Conservation (phyloP, 192 early-diverging fungal genomes). For the Funneliformis mosseae region DNA sequence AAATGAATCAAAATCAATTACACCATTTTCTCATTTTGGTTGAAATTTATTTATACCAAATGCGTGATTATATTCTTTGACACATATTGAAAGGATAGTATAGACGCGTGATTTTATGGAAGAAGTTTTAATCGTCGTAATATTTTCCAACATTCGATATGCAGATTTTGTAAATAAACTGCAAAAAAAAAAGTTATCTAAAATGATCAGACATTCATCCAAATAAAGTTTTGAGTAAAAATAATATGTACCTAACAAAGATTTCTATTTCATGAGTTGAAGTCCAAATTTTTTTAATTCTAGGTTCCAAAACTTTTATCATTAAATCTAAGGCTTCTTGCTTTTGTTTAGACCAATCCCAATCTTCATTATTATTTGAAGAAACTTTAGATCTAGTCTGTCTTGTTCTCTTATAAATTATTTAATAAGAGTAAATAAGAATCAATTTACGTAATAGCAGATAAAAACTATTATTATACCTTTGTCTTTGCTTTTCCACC, state of each 20-base stretch:
- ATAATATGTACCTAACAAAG: constrained; percentile 55
- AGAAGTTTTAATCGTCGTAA: constrained; percentile 62
- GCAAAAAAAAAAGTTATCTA: not conserved
- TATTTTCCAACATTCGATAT: constrained; percentile 82
- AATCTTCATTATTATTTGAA: constrained; percentile 40
- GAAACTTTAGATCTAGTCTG: constrained; percentile 47
- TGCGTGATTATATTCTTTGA: constrained; percentile 76
- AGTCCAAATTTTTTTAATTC: constrained; percentile 72
- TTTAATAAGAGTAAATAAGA: not conserved
- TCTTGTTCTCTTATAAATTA: constrained; percentile 38
- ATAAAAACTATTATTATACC: not conserved
- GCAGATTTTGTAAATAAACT: constrained; percentile 76
- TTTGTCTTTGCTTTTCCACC: not conserved
- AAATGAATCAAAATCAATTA: not conserved
- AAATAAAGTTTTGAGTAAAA: not conserved
- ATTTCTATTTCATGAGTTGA: constrained; percentile 69
- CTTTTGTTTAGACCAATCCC: constrained; percentile 65
- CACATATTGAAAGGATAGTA: constrained; percentile 72
- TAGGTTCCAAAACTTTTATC: constrained; percentile 54
- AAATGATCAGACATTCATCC: not conserved
- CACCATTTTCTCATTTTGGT: not conserved
- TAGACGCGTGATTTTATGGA: constrained; percentile 63
- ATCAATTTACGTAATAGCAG: not conserved
- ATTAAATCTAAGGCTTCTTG: constrained; percentile 58
- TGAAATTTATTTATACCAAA: constrained; percentile 52